A percentile compares a stretch with the other conserved stretches of the same genome.
Conservation (phyloP, 208 protist genomes). For the Trypanosomatidae sp. region DNA sequence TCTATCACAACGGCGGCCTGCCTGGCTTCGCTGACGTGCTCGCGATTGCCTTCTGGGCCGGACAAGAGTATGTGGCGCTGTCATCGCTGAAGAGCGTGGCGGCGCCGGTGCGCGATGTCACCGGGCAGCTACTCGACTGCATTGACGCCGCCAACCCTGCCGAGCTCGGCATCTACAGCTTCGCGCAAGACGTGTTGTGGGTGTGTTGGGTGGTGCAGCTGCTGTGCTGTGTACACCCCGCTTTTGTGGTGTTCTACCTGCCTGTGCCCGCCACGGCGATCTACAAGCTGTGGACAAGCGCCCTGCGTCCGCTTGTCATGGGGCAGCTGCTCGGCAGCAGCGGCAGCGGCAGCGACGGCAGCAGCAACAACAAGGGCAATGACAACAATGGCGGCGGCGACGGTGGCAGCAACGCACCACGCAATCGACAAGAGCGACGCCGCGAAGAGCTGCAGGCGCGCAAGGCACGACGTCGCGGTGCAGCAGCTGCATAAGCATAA, state of each 20-base stretch:
- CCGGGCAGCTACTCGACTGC: constrained; percentile 60
- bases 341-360: constrained; percentile 3
- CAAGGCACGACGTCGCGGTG: constrained; percentile 18
- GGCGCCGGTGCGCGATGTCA: constrained; percentile 15
- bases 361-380: neutral
- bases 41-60: constrained; percentile 60
- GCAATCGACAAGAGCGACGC: constrained; percentile 47
- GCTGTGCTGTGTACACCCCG: constrained; percentile 51
- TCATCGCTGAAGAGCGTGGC: constrained; percentile 34
- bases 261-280: constrained; percentile 61
- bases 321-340: constrained; percentile 7
- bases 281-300: constrained; percentile 45
- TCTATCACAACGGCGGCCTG: constrained; percentile 49
- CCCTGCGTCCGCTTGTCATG: constrained; percentile 24
- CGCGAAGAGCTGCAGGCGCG: constrained; percentile 39
- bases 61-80: constrained; percentile 60
- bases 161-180: constrained; percentile 67
- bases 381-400: neutral
- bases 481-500: too few species aligned
- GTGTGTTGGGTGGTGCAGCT: constrained; percentile 78
- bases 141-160: constrained; percentile 56
- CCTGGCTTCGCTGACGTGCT: constrained; percentile 30
- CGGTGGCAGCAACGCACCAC: constrained; percentile 3
- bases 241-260: constrained; percentile 74
- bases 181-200: constrained; percentile 82